phyloP scores from a whole-genome alignment of 139 green algal species.

The Chloropicon primus region DNA sequence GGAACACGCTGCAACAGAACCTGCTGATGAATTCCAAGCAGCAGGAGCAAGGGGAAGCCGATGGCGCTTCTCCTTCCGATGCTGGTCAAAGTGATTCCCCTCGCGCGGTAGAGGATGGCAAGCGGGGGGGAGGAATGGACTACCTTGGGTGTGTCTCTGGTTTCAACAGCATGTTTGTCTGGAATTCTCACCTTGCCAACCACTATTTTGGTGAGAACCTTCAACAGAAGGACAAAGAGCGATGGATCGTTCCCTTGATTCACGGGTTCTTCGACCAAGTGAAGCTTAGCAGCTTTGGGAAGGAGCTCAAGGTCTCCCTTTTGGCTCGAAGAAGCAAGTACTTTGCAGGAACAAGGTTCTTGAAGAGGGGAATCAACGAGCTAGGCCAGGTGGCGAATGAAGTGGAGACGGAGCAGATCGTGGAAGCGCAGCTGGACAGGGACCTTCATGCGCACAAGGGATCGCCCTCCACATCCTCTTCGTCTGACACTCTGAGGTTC shows the following conservation, averaged over 20 bases:
- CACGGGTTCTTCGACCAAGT: constrained; percentile 88
- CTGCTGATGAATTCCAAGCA: constrained; percentile 1
- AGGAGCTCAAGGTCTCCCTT: constrained; percentile 69
- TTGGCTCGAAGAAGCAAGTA: constrained; percentile 69
- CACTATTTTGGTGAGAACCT: not conserved
- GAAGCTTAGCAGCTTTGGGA: constrained; percentile 56
- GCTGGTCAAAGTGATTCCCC: too few species aligned
- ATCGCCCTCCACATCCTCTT: not conserved
- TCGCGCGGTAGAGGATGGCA: too few species aligned
- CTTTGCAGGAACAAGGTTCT: constrained; percentile 91
- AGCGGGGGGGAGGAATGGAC: not conserved
- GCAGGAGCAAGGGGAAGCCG: not conserved
- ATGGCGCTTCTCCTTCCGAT: too few species aligned
- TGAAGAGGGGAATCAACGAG: constrained; percentile 82
- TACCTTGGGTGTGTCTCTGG: not conserved
- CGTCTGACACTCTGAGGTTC: constrained; percentile 3
- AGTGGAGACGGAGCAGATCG: constrained; percentile 79
- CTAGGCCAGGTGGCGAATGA: constrained; percentile 83
- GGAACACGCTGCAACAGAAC: constrained; percentile 57
- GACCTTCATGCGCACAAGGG: not conserved
- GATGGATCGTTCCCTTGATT: constrained; percentile 73
- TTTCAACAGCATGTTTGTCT: constrained; percentile 67
- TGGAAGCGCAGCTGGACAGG: constrained; percentile 5
- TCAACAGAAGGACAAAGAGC: constrained; percentile 19
- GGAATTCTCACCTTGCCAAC: constrained; percentile 76